Base-by-base conservation (phyloP, 106 monocot genomes). In the Cymbidium sinense region DNA sequence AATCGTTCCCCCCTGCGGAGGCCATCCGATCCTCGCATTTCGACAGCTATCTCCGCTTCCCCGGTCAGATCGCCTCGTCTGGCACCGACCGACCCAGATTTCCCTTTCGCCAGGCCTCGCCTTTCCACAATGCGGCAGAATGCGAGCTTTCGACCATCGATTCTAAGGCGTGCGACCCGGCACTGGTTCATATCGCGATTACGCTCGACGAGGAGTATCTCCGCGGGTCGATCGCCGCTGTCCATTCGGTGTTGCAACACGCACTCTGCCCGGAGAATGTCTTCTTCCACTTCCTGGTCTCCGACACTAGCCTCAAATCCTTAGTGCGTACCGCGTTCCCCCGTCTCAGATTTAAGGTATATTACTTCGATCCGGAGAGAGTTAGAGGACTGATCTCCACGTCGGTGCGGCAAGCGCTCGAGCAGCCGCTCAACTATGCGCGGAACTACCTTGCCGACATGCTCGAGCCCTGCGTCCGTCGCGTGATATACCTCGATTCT, bases 361-460 rank as follows among this genome's bases (percentile, higher is more conserved):
- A 99, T 75, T 87, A 73, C 86, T 99, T 99, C 85, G 87, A 99
- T 76, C 94, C 94, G 71, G 84, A 87, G 54, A 77, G 88, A 21
- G 98, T 95, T 70, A 81, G 87, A 1, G 79, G 85, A 11, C 81
- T 99, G 19, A 99, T 99, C 76, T 99, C 99, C 15, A 62, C 90
- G 4, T 99, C 99, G 15, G 95, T 99, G 18, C 84, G 99, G 39
- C 90, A 87, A n/a, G 99, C 99, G 13, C 87, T 99, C 15, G 95
- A 95, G 80, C 95, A 99, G 75, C 99, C 99, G 61, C 89, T 99
- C 74, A 99, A 99, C 92, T 99, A 99, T 81, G 99, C 99, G 4
- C 76, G 95, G 25, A 99, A 99, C 86, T 99, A 99, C 90, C 95
- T 99, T 23, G 95, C 90, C 64, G 95, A 95, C 72, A 77, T 99